These are phyloP conservation scores for Trichoderma guizhouense DNA, from an alignment of 2,329 filamentous ascomycete species.

Conservation along the genomic window DNA sequence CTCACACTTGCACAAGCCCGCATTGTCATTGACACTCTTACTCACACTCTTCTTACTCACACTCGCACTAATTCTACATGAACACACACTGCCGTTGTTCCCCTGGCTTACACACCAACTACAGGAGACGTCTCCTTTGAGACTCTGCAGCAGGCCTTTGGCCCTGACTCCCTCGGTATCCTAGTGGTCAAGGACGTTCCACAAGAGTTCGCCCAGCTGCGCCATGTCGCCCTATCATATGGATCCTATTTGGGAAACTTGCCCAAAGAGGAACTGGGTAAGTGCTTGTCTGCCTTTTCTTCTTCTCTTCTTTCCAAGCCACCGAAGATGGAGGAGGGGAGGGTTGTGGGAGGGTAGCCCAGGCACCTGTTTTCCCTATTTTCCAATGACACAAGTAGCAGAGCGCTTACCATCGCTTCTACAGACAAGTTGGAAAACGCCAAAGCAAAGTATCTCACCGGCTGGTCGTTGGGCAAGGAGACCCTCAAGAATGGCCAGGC, in stretches of 20 bases:
- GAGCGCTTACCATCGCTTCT: not conserved
- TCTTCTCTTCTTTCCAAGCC: not conserved
- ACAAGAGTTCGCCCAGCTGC: conserved; percentile 64
- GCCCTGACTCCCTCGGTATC: conserved; percentile 85
- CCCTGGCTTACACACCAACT: not conserved
- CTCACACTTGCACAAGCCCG: not conserved
- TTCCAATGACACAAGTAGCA: not conserved
- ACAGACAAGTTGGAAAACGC: conserved; percentile 56
- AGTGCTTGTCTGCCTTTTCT: conserved; percentile 19
- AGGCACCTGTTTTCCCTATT: not conserved
- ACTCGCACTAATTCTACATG: not conserved
- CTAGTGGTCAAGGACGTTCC: conserved; percentile 89
- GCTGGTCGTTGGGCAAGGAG: conserved; percentile 81
- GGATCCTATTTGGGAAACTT: conserved; percentile 86
- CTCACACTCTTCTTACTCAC: not conserved
- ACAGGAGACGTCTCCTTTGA: conserved; percentile 65
- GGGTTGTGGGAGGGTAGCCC: not conserved
- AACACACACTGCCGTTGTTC: not conserved
- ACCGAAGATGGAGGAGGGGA: not conserved
- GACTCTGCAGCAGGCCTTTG: conserved; percentile 76
- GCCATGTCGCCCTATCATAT: conserved; percentile 75
- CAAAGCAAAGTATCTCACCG: conserved; percentile 61
- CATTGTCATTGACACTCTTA: not conserved
- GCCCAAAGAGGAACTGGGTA: conserved; percentile 67
- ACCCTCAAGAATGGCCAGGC: conserved; percentile 73